phyloP scores from a whole-genome alignment of 345 rosid genomes.

The Eucalyptus marginata region DNA sequence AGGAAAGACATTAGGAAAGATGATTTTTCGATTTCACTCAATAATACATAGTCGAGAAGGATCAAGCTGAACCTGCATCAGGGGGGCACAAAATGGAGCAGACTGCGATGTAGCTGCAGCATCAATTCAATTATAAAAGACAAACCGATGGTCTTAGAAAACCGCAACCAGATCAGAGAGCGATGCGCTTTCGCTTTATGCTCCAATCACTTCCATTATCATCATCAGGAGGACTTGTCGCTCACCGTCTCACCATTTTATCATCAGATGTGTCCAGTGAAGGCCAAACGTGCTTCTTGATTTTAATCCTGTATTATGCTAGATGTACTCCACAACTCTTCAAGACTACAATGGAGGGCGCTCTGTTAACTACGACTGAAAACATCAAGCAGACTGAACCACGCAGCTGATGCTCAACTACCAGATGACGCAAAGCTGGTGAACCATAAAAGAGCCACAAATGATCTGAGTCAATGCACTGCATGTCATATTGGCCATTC shows the following conservation, averaged over 20 bases:
- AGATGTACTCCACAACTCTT: not conserved
- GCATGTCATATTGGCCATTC: not conserved
- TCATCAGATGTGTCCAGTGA: not conserved
- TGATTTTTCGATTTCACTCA: too few species aligned
- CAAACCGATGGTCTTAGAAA: too few species aligned
- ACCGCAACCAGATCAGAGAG: too few species aligned
- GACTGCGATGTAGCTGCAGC: too few species aligned
- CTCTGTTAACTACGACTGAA: not conserved
- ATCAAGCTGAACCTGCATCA: too few species aligned
- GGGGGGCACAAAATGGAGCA: too few species aligned
- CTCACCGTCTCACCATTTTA: not conserved
- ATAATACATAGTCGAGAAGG: too few species aligned
- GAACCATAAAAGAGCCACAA: not conserved
- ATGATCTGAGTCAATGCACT: not conserved
- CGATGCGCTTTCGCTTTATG: too few species aligned
- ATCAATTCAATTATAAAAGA: too few species aligned
- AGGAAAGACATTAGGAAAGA: too few species aligned
- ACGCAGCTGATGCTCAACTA: accelerated
- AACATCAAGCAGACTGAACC: not conserved
- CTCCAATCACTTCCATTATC: too few species aligned
- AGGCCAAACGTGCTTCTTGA: not conserved
- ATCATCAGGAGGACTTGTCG: too few species aligned
- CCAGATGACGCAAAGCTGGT: accelerated
- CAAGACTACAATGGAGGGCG: not conserved
- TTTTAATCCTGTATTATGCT: accelerated